Conservation (phyloP, 2,329 filamentous ascomycete species). For the Botryotinia narcissicola region DNA sequence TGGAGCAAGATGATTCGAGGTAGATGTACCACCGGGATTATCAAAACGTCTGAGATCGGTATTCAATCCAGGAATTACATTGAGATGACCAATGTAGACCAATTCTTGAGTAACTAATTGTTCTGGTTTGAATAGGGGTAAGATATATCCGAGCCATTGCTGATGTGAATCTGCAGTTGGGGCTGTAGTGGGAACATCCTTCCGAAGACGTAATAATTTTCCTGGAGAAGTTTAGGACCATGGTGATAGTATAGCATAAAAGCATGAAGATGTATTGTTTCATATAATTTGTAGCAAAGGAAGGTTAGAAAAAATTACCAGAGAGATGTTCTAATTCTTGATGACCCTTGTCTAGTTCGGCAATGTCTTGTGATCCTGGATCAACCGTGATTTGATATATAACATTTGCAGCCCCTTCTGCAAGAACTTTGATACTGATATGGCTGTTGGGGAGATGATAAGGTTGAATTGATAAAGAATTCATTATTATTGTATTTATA, state of each 20-base stretch:
- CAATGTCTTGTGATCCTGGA: conserved; percentile 29
- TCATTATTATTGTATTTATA: not conserved
- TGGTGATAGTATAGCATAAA: not conserved
- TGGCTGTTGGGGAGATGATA: not conserved
- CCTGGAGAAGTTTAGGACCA: conserved; percentile 36
- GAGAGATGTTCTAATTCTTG: conserved; percentile 21
- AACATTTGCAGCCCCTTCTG: conserved; percentile 74
- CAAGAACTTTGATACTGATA: conserved; percentile 36
- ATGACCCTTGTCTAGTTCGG: conserved; percentile 21
- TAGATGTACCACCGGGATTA: conserved; percentile 7
- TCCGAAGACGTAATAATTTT: conserved; percentile 60
- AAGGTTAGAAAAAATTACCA: not conserved
- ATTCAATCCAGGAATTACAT: conserved; percentile 51
- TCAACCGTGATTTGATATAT: conserved; percentile 60
- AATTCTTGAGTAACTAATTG: conserved; percentile 57
- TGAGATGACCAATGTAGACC: conserved; percentile 45
- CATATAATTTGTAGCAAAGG: not conserved
- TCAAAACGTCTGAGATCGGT: conserved; percentile 45
- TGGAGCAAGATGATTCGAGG: conserved; percentile 12
- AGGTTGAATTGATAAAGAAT: not conserved
- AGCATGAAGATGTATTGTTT: not conserved
- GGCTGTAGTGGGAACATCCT: conserved; percentile 50
- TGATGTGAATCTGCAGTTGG: conserved; percentile 42
- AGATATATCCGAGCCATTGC: conserved; percentile 52
- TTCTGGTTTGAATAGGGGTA: conserved; percentile 53